phyloP scores from a whole-genome alignment of 1,139 yeast species.

The Yamadazyma aaseri region DNA sequence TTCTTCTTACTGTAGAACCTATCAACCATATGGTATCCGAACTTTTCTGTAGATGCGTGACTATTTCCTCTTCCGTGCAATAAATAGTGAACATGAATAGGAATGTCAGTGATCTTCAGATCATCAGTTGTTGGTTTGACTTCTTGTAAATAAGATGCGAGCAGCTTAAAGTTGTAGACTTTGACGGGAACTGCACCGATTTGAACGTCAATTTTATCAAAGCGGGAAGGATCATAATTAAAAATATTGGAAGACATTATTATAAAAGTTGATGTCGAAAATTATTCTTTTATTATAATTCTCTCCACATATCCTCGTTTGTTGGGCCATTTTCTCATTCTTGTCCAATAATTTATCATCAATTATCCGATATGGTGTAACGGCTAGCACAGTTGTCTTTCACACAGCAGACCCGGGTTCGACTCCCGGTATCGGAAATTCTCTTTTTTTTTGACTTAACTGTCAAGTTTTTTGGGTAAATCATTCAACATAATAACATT shows the following conservation, averaged over 20 bases:
- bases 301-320: no score
- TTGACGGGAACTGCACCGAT: constrained; percentile 36
- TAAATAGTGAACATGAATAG: constrained; percentile 37
- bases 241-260: no score
- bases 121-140: constrained; percentile 9
- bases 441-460: constrained; percentile 2
- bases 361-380: constrained; percentile 69
- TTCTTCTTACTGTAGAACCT: constrained; percentile 22
- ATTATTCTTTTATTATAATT: no score
- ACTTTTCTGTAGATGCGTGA: constrained; percentile 28
- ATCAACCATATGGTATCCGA: constrained; percentile 30
- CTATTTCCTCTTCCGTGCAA: constrained; percentile 38
- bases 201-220: constrained; percentile 23
- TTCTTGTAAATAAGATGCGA: constrained; percentile 24
- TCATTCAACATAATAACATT: no score
- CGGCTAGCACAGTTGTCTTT: constrained; percentile 84
- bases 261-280: no score
- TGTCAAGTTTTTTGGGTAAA: no score
- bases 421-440: constrained; percentile 78
- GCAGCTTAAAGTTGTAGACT: constrained; percentile 32
- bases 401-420: constrained; percentile 84
- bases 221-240: constrained; percentile 4
- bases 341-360: no score
- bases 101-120: constrained; percentile 21
- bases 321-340: no score